Conservation (phyloP, 371 early-diverging fungal species). For the Smittium culicis region DNA sequence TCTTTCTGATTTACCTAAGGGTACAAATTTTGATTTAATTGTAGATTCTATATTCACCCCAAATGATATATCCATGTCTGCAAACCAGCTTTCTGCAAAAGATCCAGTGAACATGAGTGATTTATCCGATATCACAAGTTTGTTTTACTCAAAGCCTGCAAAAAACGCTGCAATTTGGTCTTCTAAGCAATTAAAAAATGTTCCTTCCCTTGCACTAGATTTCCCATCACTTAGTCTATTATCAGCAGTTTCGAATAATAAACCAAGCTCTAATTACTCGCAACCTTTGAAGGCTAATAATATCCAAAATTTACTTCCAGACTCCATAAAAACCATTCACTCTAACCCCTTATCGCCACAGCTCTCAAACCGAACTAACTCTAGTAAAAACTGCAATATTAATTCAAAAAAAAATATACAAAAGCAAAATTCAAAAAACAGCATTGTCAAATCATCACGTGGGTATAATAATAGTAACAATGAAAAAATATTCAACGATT, state of each 20-base stretch:
- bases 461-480: background rate
- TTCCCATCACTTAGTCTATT: background rate
- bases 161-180: background rate
- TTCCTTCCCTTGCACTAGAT: background rate
- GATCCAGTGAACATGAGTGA: no score
- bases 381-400: background rate
- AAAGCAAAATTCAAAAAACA: background rate
- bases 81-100: background rate
- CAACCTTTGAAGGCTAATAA: background rate
- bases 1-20: no score
- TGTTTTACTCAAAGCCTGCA: no score
- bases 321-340: no score
- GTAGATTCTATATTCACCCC: constrained; percentile 2
- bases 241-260: background rate
- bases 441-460: background rate
- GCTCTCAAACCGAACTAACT: no score
- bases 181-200: background rate
- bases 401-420: background rate
- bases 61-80: background rate
- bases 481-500: background rate
- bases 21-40: background rate
- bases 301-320: background rate
- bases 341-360: no score
- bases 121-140: no score
- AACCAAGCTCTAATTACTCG: background rate